Percentiles rank a stretch among this genome's conserved stretches.
Conservation (phyloP, 805 yeast species). For the Teunomyces kruisii region DNA sequence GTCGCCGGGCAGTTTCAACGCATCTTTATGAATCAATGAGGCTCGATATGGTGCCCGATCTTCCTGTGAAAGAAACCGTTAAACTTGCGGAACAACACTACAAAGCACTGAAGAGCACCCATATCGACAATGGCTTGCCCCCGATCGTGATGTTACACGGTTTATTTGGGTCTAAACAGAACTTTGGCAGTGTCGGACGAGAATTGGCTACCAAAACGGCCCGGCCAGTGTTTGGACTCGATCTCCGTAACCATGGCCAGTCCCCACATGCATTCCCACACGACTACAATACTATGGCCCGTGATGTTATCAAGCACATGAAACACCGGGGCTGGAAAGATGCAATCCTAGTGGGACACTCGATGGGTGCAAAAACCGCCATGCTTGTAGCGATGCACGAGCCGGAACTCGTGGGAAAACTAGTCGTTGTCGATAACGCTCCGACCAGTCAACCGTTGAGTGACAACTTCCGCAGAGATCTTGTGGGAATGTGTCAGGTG, state of each 20-base stretch:
- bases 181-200: conserved; percentile 42
- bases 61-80: conserved; percentile 2
- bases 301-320: conserved; percentile 41
- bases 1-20: background rate
- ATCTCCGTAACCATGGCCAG: conserved; percentile 57
- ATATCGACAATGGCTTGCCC: conserved; percentile 6
- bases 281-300: conserved; percentile 43
- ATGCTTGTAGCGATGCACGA: conserved; percentile 43
- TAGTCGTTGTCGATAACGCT: conserved; percentile 51
- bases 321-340: conserved; percentile 17
- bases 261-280: conserved; percentile 45
- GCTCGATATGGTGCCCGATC: background rate
- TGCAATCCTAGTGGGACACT: conserved; percentile 44
- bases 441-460: conserved; percentile 41
- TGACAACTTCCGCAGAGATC: conserved; percentile 30
- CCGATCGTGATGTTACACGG: conserved; percentile 55
- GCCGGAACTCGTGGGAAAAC: conserved; percentile 39
- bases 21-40: background rate
- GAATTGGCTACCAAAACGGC: conserved; percentile 28
- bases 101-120: conserved; percentile 6
- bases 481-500: conserved; percentile 40
- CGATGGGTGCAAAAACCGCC: conserved; percentile 62
- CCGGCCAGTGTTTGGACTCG: conserved; percentile 43
- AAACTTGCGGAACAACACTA: conserved; percentile 6
- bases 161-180: conserved; percentile 49